Conservation (phyloP, 2,329 filamentous ascomycete genomes). For the Fonsecaea nubica region DNA sequence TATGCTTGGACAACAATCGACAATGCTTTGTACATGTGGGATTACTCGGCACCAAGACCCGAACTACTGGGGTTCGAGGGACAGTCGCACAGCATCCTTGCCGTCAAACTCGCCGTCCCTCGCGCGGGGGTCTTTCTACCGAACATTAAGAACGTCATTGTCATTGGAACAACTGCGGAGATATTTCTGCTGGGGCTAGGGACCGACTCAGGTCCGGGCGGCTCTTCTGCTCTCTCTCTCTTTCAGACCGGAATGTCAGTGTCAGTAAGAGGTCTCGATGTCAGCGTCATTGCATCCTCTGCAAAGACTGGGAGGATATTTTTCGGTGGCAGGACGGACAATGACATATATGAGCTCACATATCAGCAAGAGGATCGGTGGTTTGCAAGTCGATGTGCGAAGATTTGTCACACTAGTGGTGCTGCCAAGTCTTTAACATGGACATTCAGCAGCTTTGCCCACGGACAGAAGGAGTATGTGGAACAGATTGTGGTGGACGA, state of each 20-base stretch:
- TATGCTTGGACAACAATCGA: slow-evolving; percentile 97
- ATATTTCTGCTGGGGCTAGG: slow-evolving; percentile 87
- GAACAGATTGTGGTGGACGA: slow-evolving; percentile 86
- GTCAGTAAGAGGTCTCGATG: slow-evolving; percentile 75
- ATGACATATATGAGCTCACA: slow-evolving; percentile 89
- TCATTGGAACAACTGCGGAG: slow-evolving; percentile 84
- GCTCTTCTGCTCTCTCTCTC: slow-evolving; percentile 71
- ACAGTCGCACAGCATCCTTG: slow-evolving; percentile 82
- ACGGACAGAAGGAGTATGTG: slow-evolving; percentile 58
- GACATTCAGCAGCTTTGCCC: slow-evolving; percentile 32
- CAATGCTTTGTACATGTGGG: slow-evolving; percentile 95
- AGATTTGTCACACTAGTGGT: slow-evolving; percentile 80
- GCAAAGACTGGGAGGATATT: slow-evolving; percentile 85
- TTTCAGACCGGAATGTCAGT: slow-evolving; percentile 90
- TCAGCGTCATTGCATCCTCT: slow-evolving; percentile 80
- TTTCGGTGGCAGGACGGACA: slow-evolving; percentile 79
- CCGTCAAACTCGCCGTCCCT: slow-evolving; percentile 86
- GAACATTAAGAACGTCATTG: slow-evolving; percentile 84
- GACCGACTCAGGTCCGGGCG: slow-evolving; percentile 63
- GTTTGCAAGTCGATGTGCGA: slow-evolving; percentile 88
- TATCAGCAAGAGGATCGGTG: slow-evolving; percentile 98
- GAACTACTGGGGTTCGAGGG: slow-evolving; percentile 93
- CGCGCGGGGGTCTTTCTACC: slow-evolving; percentile 85
- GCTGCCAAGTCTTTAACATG: slow-evolving; percentile 70
- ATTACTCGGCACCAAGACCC: slow-evolving; percentile 91